A percentile compares a stretch with the other conserved stretches of the same genome.
These are phyloP conservation scores for Mycena filopes DNA, from an alignment of 768 basidiomycete species.

Conservation along the genomic window DNA sequence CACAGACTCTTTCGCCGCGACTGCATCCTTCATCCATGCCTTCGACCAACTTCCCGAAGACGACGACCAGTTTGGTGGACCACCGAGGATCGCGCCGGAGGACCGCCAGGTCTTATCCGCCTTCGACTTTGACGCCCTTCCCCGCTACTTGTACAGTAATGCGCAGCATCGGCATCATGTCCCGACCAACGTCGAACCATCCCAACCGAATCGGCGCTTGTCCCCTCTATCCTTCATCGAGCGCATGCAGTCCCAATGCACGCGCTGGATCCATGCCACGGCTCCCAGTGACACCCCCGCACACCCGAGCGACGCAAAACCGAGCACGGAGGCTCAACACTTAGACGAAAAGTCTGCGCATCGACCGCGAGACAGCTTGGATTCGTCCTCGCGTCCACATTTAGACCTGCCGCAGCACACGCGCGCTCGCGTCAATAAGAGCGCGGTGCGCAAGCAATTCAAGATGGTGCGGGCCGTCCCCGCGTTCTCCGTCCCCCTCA, in stretches of 20 bases:
- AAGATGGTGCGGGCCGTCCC: conserved; percentile 67
- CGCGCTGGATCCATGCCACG: conserved; percentile 13
- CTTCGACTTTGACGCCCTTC: conserved; percentile 65
- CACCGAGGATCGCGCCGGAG: conserved; percentile 44
- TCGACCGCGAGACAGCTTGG: conserved; percentile 26
- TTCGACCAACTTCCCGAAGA: conserved; percentile 49
- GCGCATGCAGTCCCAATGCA: conserved; percentile 55
- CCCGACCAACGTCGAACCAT: conserved; percentile 34
- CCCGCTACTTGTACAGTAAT: conserved; percentile 39
- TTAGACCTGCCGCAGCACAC: conserved; percentile 22
- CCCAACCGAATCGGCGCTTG: conserved; percentile 35
- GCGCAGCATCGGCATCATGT: conserved; percentile 22
- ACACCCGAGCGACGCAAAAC: neutral
- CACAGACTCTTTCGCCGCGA: conserved; percentile 44
- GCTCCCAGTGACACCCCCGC: neutral
- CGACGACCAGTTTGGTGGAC: conserved; percentile 42
- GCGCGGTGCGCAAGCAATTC: conserved; percentile 51
- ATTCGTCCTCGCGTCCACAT: conserved; percentile 17
- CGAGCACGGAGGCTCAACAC: neutral
- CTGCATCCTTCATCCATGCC: conserved; percentile 62
- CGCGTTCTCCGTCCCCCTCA: conserved; percentile 76
- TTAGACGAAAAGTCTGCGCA: conserved; percentile 23
- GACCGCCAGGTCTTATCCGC: conserved; percentile 51
- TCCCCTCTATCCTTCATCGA: conserved; percentile 47
- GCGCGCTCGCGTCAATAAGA: conserved; percentile 30